Evolutionary conservation across 768 basidiomycete species (phyloP).

Genomic region (Macrolepiota dolichaula): DNA sequence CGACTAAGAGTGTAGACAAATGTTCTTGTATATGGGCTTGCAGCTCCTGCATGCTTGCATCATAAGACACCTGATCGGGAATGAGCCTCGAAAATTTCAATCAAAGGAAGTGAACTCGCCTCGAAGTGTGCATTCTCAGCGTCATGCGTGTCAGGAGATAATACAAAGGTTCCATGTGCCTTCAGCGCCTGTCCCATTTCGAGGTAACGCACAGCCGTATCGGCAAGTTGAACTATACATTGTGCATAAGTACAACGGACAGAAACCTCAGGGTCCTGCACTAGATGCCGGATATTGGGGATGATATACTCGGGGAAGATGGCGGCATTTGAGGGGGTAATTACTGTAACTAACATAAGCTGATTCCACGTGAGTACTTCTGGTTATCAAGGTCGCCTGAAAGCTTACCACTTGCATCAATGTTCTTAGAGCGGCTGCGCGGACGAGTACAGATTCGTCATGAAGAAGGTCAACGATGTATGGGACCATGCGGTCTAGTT

Average conservation of each 20-base stretch:
- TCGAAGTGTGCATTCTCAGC: conserved; percentile 81
- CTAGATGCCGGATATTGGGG: conserved; percentile 81
- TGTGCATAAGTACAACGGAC: conserved; percentile 79
- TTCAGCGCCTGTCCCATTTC: conserved; percentile 93
- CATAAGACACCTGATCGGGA: conserved; percentile 78
- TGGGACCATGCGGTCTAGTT: conserved; percentile 89
- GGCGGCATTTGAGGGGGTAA: conserved; percentile 73
- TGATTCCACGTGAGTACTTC: conserved; percentile 10
- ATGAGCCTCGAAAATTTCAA: background rate
- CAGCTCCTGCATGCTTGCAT: conserved; percentile 80
- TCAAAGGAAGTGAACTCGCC: conserved; percentile 34
- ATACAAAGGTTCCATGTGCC: conserved; percentile 72
- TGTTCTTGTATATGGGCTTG: conserved; percentile 86
- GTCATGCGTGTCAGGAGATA: conserved; percentile 61
- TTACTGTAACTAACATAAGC: conserved; percentile 63
- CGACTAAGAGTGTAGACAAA: conserved; percentile 81
- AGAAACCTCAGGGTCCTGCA: conserved; percentile 82
- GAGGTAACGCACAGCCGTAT: conserved; percentile 82
- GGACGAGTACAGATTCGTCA: conserved; percentile 81
- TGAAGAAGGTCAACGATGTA: conserved; percentile 86
- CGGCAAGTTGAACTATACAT: conserved; percentile 80
- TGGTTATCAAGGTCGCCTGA: background rate
- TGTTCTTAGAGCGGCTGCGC: conserved; percentile 74
- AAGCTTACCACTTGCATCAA: conserved; percentile 78
- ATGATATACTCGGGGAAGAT: conserved; percentile 96